Evolutionary conservation across 1,139 yeast species (phyloP).

Genomic region (Pneumocystis sp.): DNA sequence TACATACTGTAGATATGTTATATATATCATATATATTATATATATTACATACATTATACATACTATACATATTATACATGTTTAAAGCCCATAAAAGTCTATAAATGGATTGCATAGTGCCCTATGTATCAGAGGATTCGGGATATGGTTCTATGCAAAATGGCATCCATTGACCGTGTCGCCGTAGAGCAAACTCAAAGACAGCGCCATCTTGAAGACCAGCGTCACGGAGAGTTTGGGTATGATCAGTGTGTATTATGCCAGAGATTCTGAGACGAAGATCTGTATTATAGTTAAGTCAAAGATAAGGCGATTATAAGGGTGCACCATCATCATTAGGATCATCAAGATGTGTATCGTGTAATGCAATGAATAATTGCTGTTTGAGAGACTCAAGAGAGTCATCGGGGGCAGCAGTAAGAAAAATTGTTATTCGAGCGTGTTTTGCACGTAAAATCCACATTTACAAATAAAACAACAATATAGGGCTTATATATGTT

Average conservation of each 20-base stretch:
- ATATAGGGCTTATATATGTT: no score
- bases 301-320: no score
- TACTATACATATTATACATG: no score
- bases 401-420: not conserved
- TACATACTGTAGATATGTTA: no score
- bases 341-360: not conserved
- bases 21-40: no score
- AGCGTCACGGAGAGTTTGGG: not conserved
- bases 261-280: not conserved
- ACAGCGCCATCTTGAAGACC: not conserved
- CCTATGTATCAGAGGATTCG: not conserved
- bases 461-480: not conserved
- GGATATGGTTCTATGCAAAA: not conserved
- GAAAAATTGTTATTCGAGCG: not conserved
- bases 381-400: not conserved
- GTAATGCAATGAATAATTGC: not conserved
- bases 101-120: not conserved
- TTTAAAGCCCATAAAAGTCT: no score
- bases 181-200: not conserved
- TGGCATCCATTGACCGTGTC: not conserved
- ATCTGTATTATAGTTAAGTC: not conserved
- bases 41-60: no score
- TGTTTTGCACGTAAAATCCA: not conserved
- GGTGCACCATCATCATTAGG: not conserved
- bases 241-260: not conserved